Evolutionary conservation across 1,284 basidiomycete genomes (phyloP).

Genomic region (Cutaneotrichosporon daszewskae): DNA sequence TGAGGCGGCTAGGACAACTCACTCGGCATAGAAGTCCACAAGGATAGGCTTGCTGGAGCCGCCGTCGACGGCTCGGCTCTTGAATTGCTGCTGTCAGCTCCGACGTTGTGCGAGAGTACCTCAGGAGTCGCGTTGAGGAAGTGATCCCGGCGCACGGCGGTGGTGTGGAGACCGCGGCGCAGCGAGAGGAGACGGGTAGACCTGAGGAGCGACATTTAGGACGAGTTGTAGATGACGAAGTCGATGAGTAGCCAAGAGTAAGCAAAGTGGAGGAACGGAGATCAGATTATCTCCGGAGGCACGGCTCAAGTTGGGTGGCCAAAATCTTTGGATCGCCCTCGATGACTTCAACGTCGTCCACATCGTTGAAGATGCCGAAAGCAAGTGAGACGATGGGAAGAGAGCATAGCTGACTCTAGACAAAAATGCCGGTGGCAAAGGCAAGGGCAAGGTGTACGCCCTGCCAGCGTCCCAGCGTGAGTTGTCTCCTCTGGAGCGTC

Average conservation of each 20-base stretch:
- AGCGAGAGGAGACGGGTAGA: slow-evolving; percentile 4
- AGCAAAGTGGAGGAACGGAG: slow-evolving; percentile 1
- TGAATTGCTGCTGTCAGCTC: slow-evolving; percentile 24
- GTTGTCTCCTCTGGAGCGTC: not conserved
- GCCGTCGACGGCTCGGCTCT: slow-evolving; percentile 21
- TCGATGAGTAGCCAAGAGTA: not conserved
- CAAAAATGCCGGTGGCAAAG: slow-evolving; percentile 19
- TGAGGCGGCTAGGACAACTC: slow-evolving; percentile 10
- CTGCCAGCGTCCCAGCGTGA: slow-evolving; percentile 29
- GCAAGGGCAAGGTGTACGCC: slow-evolving; percentile 34
- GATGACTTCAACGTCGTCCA: not conserved
- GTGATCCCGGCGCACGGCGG: slow-evolving; percentile 26
- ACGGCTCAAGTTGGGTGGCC: slow-evolving; percentile 5
- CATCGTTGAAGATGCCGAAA: slow-evolving; percentile 32
- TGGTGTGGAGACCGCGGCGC: slow-evolving; percentile 14
- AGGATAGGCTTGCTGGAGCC: slow-evolving; percentile 33
- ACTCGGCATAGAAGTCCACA: slow-evolving; percentile 47
- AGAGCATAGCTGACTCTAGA: slow-evolving; percentile 4
- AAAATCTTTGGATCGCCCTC: slow-evolving; percentile 8
- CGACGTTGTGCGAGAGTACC: slow-evolving; percentile 9
- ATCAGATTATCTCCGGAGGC: not conserved
- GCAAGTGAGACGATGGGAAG: slow-evolving; percentile 24
- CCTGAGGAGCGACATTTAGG: slow-evolving; percentile 17
- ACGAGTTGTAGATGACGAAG: no score
- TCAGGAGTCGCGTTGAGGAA: slow-evolving; percentile 30